Conservation (phyloP, 2,329 filamentous ascomycete species). For the Chrysoporthe cubensis region DNA sequence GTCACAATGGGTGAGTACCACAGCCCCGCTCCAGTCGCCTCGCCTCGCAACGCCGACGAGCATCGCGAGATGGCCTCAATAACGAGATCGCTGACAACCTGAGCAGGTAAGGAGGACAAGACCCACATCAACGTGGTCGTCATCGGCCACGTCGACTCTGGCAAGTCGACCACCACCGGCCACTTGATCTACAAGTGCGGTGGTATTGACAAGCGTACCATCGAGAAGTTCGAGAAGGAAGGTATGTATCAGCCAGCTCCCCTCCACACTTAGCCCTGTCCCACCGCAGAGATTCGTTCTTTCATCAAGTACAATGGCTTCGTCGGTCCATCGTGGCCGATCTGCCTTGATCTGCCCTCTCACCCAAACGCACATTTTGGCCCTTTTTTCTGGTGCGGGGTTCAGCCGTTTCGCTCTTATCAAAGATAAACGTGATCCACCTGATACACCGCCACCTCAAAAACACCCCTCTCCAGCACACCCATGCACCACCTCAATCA, state of each 20-base stretch:
- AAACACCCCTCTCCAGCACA: neutral
- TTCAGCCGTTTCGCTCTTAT: constrained; percentile 25
- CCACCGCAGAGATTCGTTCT: too few relatives aligned
- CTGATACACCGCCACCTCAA: constrained; percentile 5
- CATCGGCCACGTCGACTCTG: constrained; percentile 91
- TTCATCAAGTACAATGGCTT: too few relatives aligned
- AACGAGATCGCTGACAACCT: neutral
- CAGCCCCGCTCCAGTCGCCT: neutral
- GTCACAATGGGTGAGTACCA: constrained; percentile 28
- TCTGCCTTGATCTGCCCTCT: constrained; percentile 27
- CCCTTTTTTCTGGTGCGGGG: constrained; percentile 28
- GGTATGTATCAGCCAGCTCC: constrained; percentile 59
- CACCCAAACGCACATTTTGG: constrained; percentile 25
- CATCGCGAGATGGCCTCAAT: neutral
- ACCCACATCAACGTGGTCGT: constrained; percentile 77
- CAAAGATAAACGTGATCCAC: constrained; percentile 21
- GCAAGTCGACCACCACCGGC: constrained; percentile 94
- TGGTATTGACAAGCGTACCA: constrained; percentile 99
- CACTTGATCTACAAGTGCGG: constrained; percentile 99
- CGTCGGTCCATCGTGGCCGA: neutral
- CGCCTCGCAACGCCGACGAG: neutral
- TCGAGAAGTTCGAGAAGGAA: constrained; percentile 99
- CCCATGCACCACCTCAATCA: neutral
- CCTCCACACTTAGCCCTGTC: neutral
- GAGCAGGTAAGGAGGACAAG: constrained; percentile 80